Evolutionary conservation across 2,329 filamentous ascomycete species (phyloP).

Genomic region (Diplodia seriata): DNA sequence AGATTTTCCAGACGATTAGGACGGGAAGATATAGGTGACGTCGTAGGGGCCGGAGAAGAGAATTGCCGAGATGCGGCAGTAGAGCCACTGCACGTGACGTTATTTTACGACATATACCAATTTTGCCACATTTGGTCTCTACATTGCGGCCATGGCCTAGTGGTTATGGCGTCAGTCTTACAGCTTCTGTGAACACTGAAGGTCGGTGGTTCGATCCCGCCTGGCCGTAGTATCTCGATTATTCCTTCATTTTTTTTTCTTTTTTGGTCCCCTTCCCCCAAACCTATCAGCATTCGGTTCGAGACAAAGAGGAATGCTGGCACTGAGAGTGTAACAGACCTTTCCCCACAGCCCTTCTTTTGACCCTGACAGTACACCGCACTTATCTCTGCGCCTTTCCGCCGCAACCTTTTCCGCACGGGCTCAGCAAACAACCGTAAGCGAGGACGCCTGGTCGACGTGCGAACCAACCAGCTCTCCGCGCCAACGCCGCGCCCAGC

Average conservation of each 20-base stretch:
- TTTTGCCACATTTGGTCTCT: not conserved
- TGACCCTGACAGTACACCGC: too few relatives aligned
- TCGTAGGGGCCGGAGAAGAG: not conserved
- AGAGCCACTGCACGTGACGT: not conserved
- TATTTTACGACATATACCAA: too few relatives aligned
- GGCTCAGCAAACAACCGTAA: not conserved
- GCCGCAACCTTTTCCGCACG: too few relatives aligned
- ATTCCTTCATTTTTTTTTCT: not conserved
- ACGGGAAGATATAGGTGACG: too few relatives aligned
- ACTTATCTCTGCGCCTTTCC: not conserved
- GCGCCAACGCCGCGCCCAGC: constrained; percentile 10
- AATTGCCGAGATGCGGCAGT: not conserved
- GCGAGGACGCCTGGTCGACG: not conserved
- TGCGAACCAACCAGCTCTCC: not conserved
- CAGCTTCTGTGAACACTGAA: constrained; percentile 27
- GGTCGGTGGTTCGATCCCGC: constrained; percentile 34
- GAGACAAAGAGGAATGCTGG: too few relatives aligned
- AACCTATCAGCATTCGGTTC: too few relatives aligned
- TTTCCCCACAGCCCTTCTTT: too few relatives aligned
- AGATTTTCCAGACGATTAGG: too few relatives aligned
- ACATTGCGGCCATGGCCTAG: constrained; percentile 32
- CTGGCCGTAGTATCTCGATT: constrained; percentile 25
- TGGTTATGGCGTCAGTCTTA: constrained; percentile 34
- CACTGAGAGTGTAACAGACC: too few relatives aligned
- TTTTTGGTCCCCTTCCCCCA: not conserved